These are phyloP conservation scores for Pythium graminicola DNA, from an alignment of 352 stramenopile genomes.

Conservation along the genomic window DNA sequence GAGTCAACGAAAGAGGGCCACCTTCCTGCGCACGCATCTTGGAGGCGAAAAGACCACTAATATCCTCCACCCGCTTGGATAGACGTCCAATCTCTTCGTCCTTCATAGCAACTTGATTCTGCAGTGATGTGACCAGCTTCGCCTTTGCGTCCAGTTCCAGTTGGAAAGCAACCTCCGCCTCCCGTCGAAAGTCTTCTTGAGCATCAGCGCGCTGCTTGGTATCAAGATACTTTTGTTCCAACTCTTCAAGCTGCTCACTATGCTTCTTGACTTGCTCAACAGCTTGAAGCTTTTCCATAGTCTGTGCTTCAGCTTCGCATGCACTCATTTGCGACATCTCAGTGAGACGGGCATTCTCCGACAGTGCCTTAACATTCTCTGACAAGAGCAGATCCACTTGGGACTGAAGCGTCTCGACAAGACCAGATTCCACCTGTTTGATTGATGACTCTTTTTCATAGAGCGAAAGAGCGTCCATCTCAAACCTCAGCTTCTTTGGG, in stretches of 20 bases:
- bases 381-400: constrained; percentile 53
- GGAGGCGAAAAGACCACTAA: constrained; percentile 20
- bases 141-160: constrained; percentile 26
- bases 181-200: constrained; percentile 42
- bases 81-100: constrained; percentile 42
- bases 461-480: constrained; percentile 20
- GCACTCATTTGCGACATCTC: constrained; percentile 33
- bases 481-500: constrained; percentile 23
- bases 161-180: constrained; percentile 45
- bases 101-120: constrained; percentile 37
- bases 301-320: constrained; percentile 25
- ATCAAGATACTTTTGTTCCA: constrained; percentile 32
- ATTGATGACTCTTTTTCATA: constrained; percentile 20
- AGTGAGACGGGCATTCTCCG: constrained; percentile 39
- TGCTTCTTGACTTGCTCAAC: constrained; percentile 20
- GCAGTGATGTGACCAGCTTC: constrained; percentile 32
- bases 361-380: constrained; percentile 56
- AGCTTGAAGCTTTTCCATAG: constrained; percentile 22
- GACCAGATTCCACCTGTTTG: constrained; percentile 19
- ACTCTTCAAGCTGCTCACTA: constrained; percentile 24
- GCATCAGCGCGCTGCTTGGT: constrained; percentile 32
- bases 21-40: constrained; percentile 23
- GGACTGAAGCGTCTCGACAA: constrained; percentile 40
- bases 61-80: constrained; percentile 30
- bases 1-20: constrained; percentile 2